phyloP scores from a whole-genome alignment of 108 stramenopile genomes.

The Fragilariopsis cylindrus region DNA sequence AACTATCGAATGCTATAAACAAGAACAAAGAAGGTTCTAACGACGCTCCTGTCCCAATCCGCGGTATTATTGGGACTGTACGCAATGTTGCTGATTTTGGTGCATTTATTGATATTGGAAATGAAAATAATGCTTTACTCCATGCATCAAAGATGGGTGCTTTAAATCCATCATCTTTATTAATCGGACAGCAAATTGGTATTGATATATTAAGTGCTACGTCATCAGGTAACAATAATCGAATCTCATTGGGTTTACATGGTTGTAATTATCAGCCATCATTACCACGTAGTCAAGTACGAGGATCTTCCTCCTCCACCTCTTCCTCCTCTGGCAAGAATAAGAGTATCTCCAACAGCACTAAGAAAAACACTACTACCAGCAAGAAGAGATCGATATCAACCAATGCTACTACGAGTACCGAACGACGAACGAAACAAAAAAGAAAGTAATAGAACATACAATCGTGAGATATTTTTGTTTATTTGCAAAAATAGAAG shows the following conservation, averaged over 20 bases:
- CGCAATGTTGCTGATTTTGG: slow-evolving; percentile 73
- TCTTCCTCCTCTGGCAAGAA: too few species aligned
- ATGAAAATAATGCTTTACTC: slow-evolving; percentile 52
- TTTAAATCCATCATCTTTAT: slow-evolving; percentile 31
- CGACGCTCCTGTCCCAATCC: slow-evolving; percentile 23
- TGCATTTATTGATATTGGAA: slow-evolving; percentile 62
- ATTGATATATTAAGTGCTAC: slow-evolving; percentile 52
- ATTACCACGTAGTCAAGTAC: background rate
- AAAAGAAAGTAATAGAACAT: too few species aligned
- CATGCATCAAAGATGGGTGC: slow-evolving; percentile 54
- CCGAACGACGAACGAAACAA: too few species aligned
- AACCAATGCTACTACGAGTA: too few species aligned
- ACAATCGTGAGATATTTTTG: too few species aligned
- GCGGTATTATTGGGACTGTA: slow-evolving; percentile 50
- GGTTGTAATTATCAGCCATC: slow-evolving; percentile 35
- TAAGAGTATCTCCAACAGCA: too few species aligned
- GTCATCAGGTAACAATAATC: background rate
- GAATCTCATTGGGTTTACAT: slow-evolving; percentile 45
- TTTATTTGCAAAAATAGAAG: too few species aligned
- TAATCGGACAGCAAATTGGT: slow-evolving; percentile 60
- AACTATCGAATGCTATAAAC: background rate
- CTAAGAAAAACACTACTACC: too few species aligned
- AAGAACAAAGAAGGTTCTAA: background rate
- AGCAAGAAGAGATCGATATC: too few species aligned
- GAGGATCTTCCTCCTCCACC: too few species aligned